Evolutionary conservation across 306 rosid species (phyloP).

Genomic region (Coriaria nepalensis): DNA sequence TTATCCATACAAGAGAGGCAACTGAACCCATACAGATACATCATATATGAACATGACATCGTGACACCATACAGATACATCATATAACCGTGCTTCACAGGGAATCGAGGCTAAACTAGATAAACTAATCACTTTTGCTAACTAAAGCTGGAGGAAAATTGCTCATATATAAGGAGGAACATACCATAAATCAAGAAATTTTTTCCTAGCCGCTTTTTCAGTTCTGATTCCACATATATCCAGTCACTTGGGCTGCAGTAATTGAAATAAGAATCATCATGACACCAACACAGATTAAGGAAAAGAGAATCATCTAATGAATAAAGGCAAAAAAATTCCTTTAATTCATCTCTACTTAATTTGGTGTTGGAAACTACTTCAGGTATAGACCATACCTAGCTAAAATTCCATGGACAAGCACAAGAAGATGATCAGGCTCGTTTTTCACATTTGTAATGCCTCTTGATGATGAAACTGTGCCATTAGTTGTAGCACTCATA

Average conservation of each 20-base stretch:
- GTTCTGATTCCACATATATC: slow-evolving; percentile 77
- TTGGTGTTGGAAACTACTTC: background rate
- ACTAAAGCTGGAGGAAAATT: background rate
- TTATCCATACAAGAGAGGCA: slow-evolving; percentile 8
- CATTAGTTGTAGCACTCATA: slow-evolving; percentile 43
- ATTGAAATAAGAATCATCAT: slow-evolving; percentile 5
- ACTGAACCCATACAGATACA: too few species aligned
- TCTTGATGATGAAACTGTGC: slow-evolving; percentile 25
- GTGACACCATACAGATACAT: too few species aligned
- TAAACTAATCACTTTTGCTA: too few species aligned
- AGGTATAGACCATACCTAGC: slow-evolving; percentile 51
- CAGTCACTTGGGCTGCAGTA: slow-evolving; percentile 79
- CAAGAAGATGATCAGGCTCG: slow-evolving; percentile 83
- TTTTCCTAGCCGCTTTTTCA: slow-evolving; percentile 65
- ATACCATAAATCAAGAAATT: slow-evolving; percentile 69
- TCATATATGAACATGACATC: too few species aligned
- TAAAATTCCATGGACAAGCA: slow-evolving; percentile 90
- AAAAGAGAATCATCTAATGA: background rate
- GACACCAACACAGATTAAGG: background rate
- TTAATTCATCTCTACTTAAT: too few species aligned
- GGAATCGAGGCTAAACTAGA: too few species aligned
- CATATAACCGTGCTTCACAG: background rate
- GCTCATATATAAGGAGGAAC: slow-evolving; percentile 4
- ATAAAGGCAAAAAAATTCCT: too few species aligned
- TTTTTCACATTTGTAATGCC: slow-evolving; percentile 23